These are phyloP conservation scores for Talaromyces verruculosus DNA, from an alignment of 2,329 filamentous ascomycete species.

Conservation along the genomic window DNA sequence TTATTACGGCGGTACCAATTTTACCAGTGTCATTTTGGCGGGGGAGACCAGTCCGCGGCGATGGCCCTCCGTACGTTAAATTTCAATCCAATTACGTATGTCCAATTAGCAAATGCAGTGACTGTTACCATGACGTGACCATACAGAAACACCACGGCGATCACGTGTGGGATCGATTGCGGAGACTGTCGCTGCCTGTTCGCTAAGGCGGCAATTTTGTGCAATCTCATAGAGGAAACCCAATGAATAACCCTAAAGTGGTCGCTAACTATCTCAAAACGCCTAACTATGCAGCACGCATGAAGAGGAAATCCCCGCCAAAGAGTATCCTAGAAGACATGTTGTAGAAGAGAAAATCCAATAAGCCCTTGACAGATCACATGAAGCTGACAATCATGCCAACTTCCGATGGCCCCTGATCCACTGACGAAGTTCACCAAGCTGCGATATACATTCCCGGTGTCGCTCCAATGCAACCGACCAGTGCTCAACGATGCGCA, in stretches of 20 bases:
- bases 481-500: slow-evolving; percentile 49
- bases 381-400: not conserved
- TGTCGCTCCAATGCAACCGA: slow-evolving; percentile 50
- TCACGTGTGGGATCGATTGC: slow-evolving; percentile 2
- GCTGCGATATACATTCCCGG: slow-evolving; percentile 42
- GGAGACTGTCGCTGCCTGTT: not conserved
- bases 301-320: not conserved
- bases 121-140: slow-evolving; percentile 9
- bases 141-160: not conserved
- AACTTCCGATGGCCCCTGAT: slow-evolving; percentile 37
- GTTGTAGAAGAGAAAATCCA: not conserved
- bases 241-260: not conserved
- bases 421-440: slow-evolving; percentile 43
- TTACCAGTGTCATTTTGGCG: slow-evolving; percentile 3
- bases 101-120: not conserved
- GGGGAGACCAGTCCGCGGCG: not conserved
- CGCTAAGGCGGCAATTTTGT: not conserved
- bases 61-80: no score
- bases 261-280: not conserved
- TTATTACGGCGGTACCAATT: not conserved
- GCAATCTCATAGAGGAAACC: no score
- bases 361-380: not conserved
- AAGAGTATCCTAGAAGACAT: not conserved
- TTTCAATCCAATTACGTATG: not conserved
- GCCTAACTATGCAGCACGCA: not conserved